phyloP scores from a whole-genome alignment of 768 basidiomycete species.

The Mycena crocata region DNA sequence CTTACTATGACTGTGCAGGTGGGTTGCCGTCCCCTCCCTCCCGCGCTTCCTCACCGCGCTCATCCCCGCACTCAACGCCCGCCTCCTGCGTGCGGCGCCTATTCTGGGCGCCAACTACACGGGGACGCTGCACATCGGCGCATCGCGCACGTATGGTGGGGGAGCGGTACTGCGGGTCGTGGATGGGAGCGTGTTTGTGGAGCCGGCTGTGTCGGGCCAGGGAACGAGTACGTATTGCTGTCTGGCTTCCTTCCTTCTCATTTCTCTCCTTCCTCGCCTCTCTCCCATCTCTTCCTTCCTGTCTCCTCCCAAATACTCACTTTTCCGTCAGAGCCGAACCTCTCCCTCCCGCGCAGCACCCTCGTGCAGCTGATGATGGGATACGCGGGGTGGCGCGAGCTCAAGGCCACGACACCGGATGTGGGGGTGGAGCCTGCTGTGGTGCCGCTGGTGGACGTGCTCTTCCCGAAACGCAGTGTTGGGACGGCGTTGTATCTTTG shows the following conservation, averaged over 20 bases:
- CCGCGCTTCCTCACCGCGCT: slow-evolving; percentile 1
- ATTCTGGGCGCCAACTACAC: slow-evolving; percentile 12
- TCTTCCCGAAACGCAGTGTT: slow-evolving; percentile 9
- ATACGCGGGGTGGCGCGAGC: slow-evolving; percentile 2
- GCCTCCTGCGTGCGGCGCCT: neutral
- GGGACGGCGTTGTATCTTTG: slow-evolving; percentile 1
- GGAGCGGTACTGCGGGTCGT: slow-evolving; percentile 1
- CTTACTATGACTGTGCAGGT: too few species aligned
- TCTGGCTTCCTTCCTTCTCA: neutral
- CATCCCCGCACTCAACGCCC: neutral
- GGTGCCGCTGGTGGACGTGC: slow-evolving; percentile 15
- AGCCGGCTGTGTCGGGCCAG: neutral
- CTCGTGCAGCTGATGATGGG: slow-evolving; percentile 18
- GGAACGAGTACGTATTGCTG: slow-evolving; percentile 1
- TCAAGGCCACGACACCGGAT: neutral
- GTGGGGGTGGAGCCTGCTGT: slow-evolving; percentile 1
- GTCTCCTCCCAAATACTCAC: too few species aligned
- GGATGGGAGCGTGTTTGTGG: neutral
- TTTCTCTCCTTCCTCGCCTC: neutral
- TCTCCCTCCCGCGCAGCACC: slow-evolving; percentile 5
- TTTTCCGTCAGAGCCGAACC: neutral
- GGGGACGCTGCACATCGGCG: slow-evolving; percentile 5
- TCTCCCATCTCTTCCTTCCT: neutral
- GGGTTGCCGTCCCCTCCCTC: slow-evolving; percentile 3
- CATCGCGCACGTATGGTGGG: neutral